Percentiles rank a stretch among this genome's conserved stretches.
These are phyloP conservation scores for Botrytis deweyae DNA, from an alignment of 2,329 filamentous ascomycete genomes.

Conservation along the genomic window DNA sequence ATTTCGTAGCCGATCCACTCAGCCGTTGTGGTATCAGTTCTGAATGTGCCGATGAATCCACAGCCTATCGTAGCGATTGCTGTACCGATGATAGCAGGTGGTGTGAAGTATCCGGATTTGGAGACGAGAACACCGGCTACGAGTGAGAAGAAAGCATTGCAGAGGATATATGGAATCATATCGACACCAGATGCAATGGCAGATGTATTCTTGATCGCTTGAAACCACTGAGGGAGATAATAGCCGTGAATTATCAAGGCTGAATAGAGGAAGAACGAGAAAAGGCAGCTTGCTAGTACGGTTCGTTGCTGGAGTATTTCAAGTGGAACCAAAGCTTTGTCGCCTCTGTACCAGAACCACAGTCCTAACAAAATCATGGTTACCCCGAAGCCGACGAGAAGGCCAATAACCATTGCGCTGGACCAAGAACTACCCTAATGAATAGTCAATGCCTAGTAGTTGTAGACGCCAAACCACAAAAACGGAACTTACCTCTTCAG, in stretches of 20 bases:
- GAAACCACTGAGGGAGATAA: conserved; percentile 36
- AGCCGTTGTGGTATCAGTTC: conserved; percentile 40
- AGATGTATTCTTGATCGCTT: conserved; percentile 28
- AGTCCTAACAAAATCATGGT: conserved; percentile 35
- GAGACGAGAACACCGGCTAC: conserved; percentile 37
- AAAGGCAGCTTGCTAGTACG: conserved; percentile 36
- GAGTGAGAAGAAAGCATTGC: conserved; percentile 38
- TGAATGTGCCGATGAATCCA: conserved; percentile 41
- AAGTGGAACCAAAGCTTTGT: conserved; percentile 50
- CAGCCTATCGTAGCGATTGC: conserved; percentile 27
- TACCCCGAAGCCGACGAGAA: conserved; percentile 36
- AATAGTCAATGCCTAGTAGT: not conserved
- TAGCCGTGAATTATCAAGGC: conserved; percentile 34
- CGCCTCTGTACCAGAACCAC: conserved; percentile 44
- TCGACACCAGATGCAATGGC: conserved; percentile 31
- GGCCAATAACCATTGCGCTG: conserved; percentile 36
- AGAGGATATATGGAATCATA: conserved; percentile 31
- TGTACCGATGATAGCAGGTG: conserved; percentile 29
- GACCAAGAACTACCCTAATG: conserved; percentile 34
- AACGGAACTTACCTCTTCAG: conserved; percentile 36
- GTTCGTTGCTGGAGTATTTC: conserved; percentile 42
- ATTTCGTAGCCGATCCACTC: conserved; percentile 50
- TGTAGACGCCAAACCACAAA: not conserved
- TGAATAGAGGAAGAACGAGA: conserved; percentile 29
- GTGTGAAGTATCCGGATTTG: conserved; percentile 39